Conservation (phyloP, 371 early-diverging fungal species). For the Nosema muscidifuracis region DNA sequence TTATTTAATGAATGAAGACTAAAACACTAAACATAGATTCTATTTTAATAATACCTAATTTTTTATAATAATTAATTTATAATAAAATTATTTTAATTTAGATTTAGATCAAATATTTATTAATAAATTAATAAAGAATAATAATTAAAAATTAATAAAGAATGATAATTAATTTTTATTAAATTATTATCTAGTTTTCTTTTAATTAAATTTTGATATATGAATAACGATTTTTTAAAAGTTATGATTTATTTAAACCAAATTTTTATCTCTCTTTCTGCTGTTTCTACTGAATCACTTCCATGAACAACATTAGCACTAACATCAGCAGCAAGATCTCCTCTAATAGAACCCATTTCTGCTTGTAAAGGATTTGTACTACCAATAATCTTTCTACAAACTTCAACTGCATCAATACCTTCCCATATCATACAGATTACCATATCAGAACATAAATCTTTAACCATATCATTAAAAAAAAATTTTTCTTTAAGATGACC, state of each 20-base stretch:
- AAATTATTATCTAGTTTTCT: no score
- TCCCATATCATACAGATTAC: conserved; percentile 85
- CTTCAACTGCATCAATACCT: conserved; percentile 89
- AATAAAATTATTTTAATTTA: no score
- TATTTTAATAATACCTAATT: no score
- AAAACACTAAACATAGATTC: no score
- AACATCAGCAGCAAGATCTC: conserved; percentile 73
- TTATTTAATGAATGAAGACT: no score
- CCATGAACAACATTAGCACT: conserved; percentile 93
- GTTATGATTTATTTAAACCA: conserved; percentile 73
- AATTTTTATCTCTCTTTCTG: conserved; percentile 84
- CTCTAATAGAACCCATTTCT: conserved; percentile 94
- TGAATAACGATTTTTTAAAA: background rate
- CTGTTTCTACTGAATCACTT: conserved; percentile 88
- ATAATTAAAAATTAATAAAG: no score
- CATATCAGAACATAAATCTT: conserved; percentile 78
- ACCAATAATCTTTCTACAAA: conserved; percentile 89
- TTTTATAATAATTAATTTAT: no score
- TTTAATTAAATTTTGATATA: no score
- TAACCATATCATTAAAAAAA: conserved; percentile 85
- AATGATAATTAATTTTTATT: no score
- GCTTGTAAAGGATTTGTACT: conserved; percentile 73
- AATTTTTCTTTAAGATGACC: conserved; percentile 76
- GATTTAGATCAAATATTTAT: no score
- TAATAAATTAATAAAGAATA: no score